These are phyloP conservation scores for Cladosporium halotolerans DNA, from an alignment of 2,329 filamentous ascomycete genomes.

Conservation along the genomic window DNA sequence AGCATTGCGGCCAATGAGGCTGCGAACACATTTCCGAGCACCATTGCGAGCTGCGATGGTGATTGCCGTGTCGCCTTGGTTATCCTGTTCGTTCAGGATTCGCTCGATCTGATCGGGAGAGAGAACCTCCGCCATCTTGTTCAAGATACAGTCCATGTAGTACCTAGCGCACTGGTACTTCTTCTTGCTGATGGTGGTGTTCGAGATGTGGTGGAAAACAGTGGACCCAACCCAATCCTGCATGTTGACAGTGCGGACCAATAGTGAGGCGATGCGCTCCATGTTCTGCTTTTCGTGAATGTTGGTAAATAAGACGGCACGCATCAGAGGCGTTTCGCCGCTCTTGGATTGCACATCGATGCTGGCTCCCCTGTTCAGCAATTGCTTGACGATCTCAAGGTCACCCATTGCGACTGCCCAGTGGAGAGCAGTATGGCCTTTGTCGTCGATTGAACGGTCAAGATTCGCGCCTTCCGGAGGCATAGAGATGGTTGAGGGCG, in stretches of 20 bases:
- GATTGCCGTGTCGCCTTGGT: slow-evolving; percentile 85
- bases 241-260: slow-evolving; percentile 73
- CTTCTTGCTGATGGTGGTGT: slow-evolving; percentile 76
- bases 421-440: slow-evolving; percentile 86
- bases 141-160: slow-evolving; percentile 86
- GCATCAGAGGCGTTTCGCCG: slow-evolving; percentile 84
- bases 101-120: slow-evolving; percentile 70
- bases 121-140: slow-evolving; percentile 73
- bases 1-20: slow-evolving; percentile 69
- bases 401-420: slow-evolving; percentile 99
- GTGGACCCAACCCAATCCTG: slow-evolving; percentile 77
- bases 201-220: slow-evolving; percentile 89
- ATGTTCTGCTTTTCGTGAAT: slow-evolving; percentile 93
- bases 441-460: slow-evolving; percentile 87
- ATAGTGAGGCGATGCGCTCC: slow-evolving; percentile 72
- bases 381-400: slow-evolving; percentile 79
- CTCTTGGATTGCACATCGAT: slow-evolving; percentile 59
- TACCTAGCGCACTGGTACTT: slow-evolving; percentile 88
- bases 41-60: slow-evolving; percentile 79
- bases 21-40: slow-evolving; percentile 67
- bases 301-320: slow-evolving; percentile 92
- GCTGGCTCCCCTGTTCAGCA: slow-evolving; percentile 73
- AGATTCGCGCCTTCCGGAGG: slow-evolving; percentile 83
- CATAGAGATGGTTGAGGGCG: slow-evolving; percentile 62
- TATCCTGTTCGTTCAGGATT: slow-evolving; percentile 75